Evolutionary conservation across 129 eudicot genomes (phyloP).

Genomic region (Saposhnikovia divaricata): DNA sequence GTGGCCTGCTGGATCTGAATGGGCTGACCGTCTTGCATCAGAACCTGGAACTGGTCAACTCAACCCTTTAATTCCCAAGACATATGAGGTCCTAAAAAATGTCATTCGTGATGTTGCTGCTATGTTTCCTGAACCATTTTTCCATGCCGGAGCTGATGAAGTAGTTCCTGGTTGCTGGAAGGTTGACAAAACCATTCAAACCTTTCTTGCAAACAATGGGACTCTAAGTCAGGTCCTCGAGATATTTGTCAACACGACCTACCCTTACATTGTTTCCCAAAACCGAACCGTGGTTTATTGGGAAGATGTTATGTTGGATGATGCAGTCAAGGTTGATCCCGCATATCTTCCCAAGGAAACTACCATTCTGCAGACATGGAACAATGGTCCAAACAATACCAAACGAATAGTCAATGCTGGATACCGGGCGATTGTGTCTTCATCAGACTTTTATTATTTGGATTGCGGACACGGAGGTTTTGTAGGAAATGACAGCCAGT

Average conservation of each 20-base stretch:
- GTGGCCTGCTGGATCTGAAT: conserved; percentile 63
- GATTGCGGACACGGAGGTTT: conserved; percentile 94
- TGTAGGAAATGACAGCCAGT: conserved; percentile 54
- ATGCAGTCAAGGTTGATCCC: conserved; percentile 35
- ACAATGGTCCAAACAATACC: conserved; percentile 66
- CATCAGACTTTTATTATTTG: conserved; percentile 64
- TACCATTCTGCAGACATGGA: conserved; percentile 83
- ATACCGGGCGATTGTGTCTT: conserved; percentile 74
- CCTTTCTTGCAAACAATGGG: conserved; percentile 36
- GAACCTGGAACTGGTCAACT: conserved; percentile 97
- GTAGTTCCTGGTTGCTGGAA: conserved; percentile 77
- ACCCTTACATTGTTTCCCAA: conserved; percentile 52
- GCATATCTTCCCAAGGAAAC: conserved; percentile 42
- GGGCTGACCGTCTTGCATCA: conserved; percentile 72
- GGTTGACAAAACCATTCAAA: conserved; percentile 56
- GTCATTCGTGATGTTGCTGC: conserved; percentile 42
- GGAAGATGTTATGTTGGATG: conserved; percentile 78
- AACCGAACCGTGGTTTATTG: conserved; percentile 73
- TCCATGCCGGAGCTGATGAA: conserved; percentile 87
- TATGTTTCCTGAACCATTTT: conserved; percentile 67
- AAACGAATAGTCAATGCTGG: conserved; percentile 65
- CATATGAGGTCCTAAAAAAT: conserved; percentile 63
- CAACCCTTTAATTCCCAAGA: conserved; percentile 71
- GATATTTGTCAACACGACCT: conserved; percentile 46
- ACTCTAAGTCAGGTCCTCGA: conserved; percentile 69